phyloP scores from a whole-genome alignment of 345 rosid species.

The Gossypium sturtianum region DNA sequence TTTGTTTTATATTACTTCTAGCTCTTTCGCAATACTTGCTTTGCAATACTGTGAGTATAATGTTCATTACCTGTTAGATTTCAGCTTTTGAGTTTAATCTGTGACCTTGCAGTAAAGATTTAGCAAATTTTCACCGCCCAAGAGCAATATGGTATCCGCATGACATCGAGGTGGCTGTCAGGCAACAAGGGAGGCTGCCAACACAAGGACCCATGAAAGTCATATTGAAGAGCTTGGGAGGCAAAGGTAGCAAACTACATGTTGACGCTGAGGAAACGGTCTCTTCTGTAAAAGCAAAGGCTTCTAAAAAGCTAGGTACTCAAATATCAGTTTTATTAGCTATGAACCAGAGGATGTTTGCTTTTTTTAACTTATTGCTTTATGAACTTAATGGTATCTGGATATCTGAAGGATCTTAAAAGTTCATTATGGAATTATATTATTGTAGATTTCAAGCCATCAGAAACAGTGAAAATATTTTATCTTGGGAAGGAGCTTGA shows the following conservation, averaged over 20 bases:
- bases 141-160: conserved; percentile 95
- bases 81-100: conserved; percentile 2
- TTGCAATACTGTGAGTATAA: background rate
- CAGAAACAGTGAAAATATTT: conserved; percentile 71
- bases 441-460: conserved; percentile 79
- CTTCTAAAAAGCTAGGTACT: conserved; percentile 91
- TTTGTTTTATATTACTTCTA: background rate
- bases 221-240: conserved; percentile 90
- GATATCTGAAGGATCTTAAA: background rate
- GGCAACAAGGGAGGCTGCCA: conserved; percentile 76
- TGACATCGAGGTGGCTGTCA: conserved; percentile 85
- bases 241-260: conserved; percentile 90
- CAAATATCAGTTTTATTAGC: conserved; percentile 12
- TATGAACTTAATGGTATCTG: background rate
- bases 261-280: conserved; percentile 79
- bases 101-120: conserved; percentile 67
- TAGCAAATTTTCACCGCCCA: conserved; percentile 93
- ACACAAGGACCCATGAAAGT: conserved; percentile 80
- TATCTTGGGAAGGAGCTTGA: conserved; percentile 90
- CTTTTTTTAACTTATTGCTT: background rate
- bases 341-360: background rate
- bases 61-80: background rate
- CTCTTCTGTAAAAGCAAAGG: conserved; percentile 78
- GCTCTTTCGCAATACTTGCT: background rate
- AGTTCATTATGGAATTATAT: conserved; percentile 16